Evolutionary conservation across 805 yeast species (phyloP), one percentile per base, ranked within the genome.

Genomic region (Candida dajiaensis): DNA sequence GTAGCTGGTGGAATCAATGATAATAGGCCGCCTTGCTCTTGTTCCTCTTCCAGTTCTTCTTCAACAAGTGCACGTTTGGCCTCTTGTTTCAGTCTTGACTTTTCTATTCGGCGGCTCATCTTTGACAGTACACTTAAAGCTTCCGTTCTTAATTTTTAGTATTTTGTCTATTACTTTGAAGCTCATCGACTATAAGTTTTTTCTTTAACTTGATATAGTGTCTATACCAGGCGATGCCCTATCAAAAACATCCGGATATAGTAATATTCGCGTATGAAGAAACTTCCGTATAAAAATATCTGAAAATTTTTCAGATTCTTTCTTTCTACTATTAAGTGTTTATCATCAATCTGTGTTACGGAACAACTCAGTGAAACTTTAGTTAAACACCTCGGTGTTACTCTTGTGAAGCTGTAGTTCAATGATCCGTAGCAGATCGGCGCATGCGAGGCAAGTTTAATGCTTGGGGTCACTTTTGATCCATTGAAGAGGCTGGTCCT

Each of bases 401-500:
- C 45, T 49, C 45, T 41, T 45, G 49, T 10, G 29, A 29, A 13
- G 50, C 41, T 57, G 63, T 61, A 53, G 63, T 50, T 37, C 45
- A 51, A 50, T 47, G 48, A 51, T 46, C 55, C 48, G 60, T 61
- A 69, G 75, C 85, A 75, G 78, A 62, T 81, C 86, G 85, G 78
- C 85, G 85, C 88, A 72, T 50, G 67, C 44, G 62, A 50, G 61
- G 64, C 64, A 57, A 61, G 66, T 55, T 50, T 47, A 47, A 56
- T 61, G 63, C 58, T 52, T 46, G 58, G 63, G 33, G 39, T 48
- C 58, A 44, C 59, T 9, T 6, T 62, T 51, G 49, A 46, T 38
- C 48, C 49, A 31, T 38, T 40, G 26, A n/a, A 15, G 39, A 19
- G 49, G 50, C 55, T 60, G 58, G 63, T 52, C 57, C 56, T 55